phyloP scores from a whole-genome alignment of 2,329 filamentous ascomycete genomes.

The Ascochyta pisi region DNA sequence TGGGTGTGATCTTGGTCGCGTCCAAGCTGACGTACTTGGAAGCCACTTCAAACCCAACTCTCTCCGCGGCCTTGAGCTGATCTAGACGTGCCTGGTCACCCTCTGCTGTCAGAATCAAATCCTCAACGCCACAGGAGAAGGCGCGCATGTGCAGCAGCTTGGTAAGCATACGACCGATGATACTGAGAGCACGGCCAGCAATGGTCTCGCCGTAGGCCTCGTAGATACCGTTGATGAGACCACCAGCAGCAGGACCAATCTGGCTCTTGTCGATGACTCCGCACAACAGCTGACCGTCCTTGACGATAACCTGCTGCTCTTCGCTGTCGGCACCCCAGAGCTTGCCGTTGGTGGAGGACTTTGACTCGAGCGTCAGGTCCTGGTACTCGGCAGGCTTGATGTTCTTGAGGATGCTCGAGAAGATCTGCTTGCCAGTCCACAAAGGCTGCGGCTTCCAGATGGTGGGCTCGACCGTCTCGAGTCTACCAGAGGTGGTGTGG shows the following conservation, averaged over 20 bases:
- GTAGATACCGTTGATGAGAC: slow-evolving; percentile 89
- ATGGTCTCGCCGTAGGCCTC: slow-evolving; percentile 89
- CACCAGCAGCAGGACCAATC: slow-evolving; percentile 84
- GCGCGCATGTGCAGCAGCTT: slow-evolving; percentile 91
- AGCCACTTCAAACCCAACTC: slow-evolving; percentile 79
- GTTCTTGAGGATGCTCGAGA: slow-evolving; percentile 91
- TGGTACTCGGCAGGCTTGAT: slow-evolving; percentile 79
- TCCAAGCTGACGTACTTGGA: slow-evolving; percentile 87
- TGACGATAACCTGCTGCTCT: slow-evolving; percentile 81
- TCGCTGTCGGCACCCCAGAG: slow-evolving; percentile 79
- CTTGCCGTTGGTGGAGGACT: slow-evolving; percentile 77
- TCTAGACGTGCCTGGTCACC: slow-evolving; percentile 76
- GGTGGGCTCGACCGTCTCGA: slow-evolving; percentile 81
- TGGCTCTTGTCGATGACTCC: slow-evolving; percentile 97
- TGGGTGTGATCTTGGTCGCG: slow-evolving; percentile 65
- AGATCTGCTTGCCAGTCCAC: slow-evolving; percentile 97
- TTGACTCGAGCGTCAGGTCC: slow-evolving; percentile 79
- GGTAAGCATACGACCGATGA: slow-evolving; percentile 86
- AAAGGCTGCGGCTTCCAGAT: slow-evolving; percentile 79
- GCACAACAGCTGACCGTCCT: slow-evolving; percentile 84
- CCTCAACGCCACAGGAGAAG: slow-evolving; percentile 97
- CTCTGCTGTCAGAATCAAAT: slow-evolving; percentile 81
- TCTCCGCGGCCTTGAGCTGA: slow-evolving; percentile 70
- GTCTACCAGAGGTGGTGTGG: slow-evolving; percentile 81
- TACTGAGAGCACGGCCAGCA: slow-evolving; percentile 86